Evolutionary conservation across 495 filamentous ascomycete species (phyloP).

Genomic region (Hypoxylon perforatum): DNA sequence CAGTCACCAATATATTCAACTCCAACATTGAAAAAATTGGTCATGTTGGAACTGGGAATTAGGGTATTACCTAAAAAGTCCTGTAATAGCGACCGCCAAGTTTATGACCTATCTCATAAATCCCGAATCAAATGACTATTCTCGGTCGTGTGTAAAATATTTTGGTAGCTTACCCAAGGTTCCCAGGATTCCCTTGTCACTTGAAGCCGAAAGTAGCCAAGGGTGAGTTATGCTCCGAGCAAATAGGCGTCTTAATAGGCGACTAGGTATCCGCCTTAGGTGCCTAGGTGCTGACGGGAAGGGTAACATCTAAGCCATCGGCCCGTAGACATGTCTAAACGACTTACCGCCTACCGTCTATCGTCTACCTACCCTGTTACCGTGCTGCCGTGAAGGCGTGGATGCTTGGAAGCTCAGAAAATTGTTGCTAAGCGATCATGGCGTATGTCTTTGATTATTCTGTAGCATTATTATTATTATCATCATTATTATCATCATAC

Average conservation of each 20-base stretch:
- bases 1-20: constrained; percentile 26
- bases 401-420: too few species aligned
- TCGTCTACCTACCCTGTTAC: constrained; percentile 10
- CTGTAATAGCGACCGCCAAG: too few species aligned
- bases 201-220: constrained; percentile 12
- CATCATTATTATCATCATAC: too few species aligned
- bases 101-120: too few species aligned
- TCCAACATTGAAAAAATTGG: constrained; percentile 20
- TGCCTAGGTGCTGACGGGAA: constrained; percentile 28
- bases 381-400: too few species aligned
- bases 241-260: constrained; percentile 21
- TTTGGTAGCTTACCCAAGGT: not conserved
- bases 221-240: constrained; percentile 4
- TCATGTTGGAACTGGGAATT: not conserved
- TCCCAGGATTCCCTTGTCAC: not conserved
- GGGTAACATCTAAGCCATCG: constrained; percentile 37
- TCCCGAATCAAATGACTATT: not conserved
- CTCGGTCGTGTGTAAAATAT: constrained; percentile 4
- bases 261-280: constrained; percentile 5
- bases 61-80: too few species aligned
- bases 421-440: too few species aligned
- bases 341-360: not conserved
- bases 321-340: constrained; percentile 37
- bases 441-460: constrained; percentile 30
- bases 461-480: constrained; percentile 26